phyloP scores from a whole-genome alignment of 805 yeast species.

The Starmerella gropengiesseri region DNA sequence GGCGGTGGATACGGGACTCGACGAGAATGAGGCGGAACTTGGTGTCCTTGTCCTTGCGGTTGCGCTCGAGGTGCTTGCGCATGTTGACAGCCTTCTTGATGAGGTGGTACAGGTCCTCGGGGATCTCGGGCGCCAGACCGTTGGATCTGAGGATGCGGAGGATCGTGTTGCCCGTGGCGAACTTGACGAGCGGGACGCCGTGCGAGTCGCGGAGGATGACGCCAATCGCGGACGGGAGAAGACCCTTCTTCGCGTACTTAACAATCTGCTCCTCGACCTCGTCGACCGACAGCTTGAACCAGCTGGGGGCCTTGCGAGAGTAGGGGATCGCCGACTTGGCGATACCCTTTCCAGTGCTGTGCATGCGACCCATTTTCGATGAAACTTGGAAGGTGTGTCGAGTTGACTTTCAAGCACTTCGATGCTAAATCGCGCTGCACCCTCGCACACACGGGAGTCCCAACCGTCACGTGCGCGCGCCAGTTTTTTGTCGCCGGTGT shows the following conservation, averaged over 20 bases:
- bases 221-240: conserved; percentile 99
- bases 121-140: conserved; percentile 99
- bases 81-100: conserved; percentile 99
- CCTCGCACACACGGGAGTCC: conserved; percentile 7
- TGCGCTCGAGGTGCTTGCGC: conserved; percentile 99
- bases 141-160: conserved; percentile 97
- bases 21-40: conserved; percentile 99
- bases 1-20: conserved; percentile 99
- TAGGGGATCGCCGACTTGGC: conserved; percentile 98
- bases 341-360: conserved; percentile 99
- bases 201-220: conserved; percentile 99
- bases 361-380: conserved; percentile 98
- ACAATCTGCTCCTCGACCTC: conserved; percentile 94
- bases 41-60: conserved; percentile 99
- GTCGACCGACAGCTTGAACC: conserved; percentile 97
- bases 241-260: conserved; percentile 99
- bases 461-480: not conserved
- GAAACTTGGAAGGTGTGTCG: conserved; percentile 20
- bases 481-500: not conserved
- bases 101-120: conserved; percentile 98
- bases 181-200: conserved; percentile 97
- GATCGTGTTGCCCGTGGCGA: conserved; percentile 97
- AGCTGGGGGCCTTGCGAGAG: conserved; percentile 97
- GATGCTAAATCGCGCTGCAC: not conserved
- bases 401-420: conserved; percentile 11